These are phyloP conservation scores for Furcasterigmium sp. DNA, from an alignment of 2,329 filamentous ascomycete genomes.

Conservation along the genomic window DNA sequence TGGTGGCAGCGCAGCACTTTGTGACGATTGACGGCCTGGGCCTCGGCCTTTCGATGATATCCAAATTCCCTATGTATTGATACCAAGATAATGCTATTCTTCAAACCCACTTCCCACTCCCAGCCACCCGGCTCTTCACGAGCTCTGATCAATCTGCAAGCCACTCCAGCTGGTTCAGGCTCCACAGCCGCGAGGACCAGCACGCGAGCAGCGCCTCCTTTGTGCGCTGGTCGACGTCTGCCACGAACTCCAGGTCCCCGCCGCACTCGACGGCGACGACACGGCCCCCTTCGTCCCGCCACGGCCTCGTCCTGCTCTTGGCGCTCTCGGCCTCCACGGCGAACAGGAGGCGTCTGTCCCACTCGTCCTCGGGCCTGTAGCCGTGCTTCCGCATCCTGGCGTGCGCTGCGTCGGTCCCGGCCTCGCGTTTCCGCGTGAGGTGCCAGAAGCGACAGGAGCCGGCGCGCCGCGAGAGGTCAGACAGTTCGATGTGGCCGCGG, in stretches of 20 bases:
- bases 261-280: conserved; percentile 3
- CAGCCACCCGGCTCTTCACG: too few species aligned
- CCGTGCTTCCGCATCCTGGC: conserved; percentile 2
- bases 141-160: neutral
- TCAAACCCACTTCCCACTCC: neutral
- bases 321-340: neutral
- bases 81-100: neutral
- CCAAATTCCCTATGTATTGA: neutral
- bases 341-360: conserved; percentile 3
- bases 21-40: neutral
- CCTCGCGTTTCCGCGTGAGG: conserved; percentile 6
- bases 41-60: neutral
- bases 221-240: neutral
- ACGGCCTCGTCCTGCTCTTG: neutral
- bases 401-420: conserved; percentile 1
- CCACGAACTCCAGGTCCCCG: neutral
- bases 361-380: conserved; percentile 5
- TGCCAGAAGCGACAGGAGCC: conserved; percentile 12
- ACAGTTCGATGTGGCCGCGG: conserved; percentile 4
- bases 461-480: neutral
- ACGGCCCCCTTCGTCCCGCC: conserved; percentile 3
- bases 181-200: conserved; percentile 4
- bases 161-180: neutral
- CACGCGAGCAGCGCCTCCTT: conserved; percentile 7
- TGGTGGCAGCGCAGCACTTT: too few species aligned